phyloP scores from a whole-genome alignment of 2,329 filamentous ascomycete genomes.

The Remersonia thermophila region DNA sequence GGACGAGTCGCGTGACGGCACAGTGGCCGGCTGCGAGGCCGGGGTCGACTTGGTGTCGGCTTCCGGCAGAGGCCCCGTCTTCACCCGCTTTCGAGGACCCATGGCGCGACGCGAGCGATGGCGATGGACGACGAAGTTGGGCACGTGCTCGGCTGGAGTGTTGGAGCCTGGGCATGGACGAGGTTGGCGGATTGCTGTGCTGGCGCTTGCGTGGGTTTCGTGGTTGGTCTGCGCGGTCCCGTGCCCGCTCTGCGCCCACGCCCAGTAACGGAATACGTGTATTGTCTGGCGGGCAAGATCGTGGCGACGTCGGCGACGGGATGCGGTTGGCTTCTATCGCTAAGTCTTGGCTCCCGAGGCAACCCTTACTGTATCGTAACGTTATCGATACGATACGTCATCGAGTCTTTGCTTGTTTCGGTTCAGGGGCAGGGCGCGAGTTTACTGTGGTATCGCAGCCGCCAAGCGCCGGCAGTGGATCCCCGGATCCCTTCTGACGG shows the following conservation, averaged over 20 bases:
- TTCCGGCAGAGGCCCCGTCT: conserved; percentile 22
- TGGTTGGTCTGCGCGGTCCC: conserved; percentile 5
- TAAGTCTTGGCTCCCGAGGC: no score
- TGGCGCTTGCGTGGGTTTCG: conserved; percentile 4
- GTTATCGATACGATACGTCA: no score
- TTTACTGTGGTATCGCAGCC: no score
- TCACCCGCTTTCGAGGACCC: conserved; percentile 30
- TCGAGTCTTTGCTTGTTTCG: no score
- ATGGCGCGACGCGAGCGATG: conserved; percentile 18
- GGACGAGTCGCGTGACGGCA: background rate
- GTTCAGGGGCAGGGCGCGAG: no score
- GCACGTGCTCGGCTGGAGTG: background rate
- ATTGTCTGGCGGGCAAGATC: no score
- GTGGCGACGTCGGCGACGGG: no score
- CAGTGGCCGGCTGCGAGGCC: conserved; percentile 13
- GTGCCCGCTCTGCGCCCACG: background rate
- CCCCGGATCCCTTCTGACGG: no score
- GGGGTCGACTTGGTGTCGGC: conserved; percentile 5
- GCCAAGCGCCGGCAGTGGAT: no score
- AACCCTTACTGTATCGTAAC: no score
- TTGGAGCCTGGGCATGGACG: background rate
- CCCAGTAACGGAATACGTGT: no score
- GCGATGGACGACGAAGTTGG: background rate
- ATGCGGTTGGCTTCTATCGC: no score
- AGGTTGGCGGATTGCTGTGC: background rate